These are phyloP conservation scores for Turritis glabra DNA, from an alignment of 345 rosid species.

Conservation along the genomic window DNA sequence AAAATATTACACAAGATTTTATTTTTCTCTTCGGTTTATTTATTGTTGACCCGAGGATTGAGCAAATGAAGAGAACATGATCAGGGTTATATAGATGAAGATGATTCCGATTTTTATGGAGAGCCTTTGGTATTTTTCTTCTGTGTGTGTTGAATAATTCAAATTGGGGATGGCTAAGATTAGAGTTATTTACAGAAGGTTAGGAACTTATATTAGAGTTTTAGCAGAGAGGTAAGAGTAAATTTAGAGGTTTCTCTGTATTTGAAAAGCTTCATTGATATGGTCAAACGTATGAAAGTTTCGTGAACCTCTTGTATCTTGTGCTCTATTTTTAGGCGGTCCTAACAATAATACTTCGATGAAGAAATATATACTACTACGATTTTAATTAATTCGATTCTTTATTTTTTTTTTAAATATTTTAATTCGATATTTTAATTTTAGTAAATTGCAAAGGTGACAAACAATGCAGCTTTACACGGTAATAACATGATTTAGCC, in stretches of 20 bases:
- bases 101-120: slow-evolving; percentile 18
- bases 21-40: slow-evolving; percentile 22
- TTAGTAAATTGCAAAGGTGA: neutral
- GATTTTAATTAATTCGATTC: too few relatives aligned
- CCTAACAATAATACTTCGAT: neutral
- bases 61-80: slow-evolving; percentile 20
- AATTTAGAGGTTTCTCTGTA: slow-evolving; percentile 12
- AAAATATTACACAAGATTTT: neutral
- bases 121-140: slow-evolving; percentile 6
- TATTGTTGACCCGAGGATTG: slow-evolving; percentile 33
- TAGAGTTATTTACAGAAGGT: slow-evolving; percentile 23
- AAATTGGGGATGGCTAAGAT: slow-evolving; percentile 15
- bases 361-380: neutral
- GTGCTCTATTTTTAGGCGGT: slow-evolving; percentile 1
- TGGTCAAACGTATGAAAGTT: slow-evolving; percentile 3
- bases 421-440: neutral
- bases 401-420: too few relatives aligned
- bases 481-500: neutral
- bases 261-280: neutral
- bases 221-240: neutral
- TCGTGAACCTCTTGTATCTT: slow-evolving; percentile 20
- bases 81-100: slow-evolving; percentile 26
- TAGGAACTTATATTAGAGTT: slow-evolving; percentile 9
- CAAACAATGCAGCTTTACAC: too few relatives aligned
- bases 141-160: neutral